Percentiles rank a stretch among this genome's conserved stretches.
phyloP scores from a whole-genome alignment of 169 alveolate genomes.

The Plasmodium sp. region DNA sequence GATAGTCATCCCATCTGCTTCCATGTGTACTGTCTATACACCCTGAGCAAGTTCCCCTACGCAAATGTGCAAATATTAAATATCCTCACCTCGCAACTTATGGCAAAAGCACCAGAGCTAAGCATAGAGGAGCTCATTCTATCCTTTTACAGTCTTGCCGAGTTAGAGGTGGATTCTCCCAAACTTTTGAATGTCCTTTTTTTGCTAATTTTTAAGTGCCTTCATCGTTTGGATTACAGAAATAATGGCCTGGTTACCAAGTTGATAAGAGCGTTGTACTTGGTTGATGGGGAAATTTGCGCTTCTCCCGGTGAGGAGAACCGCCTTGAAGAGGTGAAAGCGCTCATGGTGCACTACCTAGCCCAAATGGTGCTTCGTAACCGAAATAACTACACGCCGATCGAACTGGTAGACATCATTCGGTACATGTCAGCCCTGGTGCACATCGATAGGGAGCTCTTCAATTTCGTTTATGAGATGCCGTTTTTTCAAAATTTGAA shows the following conservation, averaged over 20 bases:
- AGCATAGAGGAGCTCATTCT: constrained; percentile 55
- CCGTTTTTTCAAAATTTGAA: constrained; percentile 55
- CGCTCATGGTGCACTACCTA: constrained; percentile 6
- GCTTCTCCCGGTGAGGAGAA: neutral
- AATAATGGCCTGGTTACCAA: constrained; percentile 9
- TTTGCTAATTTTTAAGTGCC: constrained; percentile 11
- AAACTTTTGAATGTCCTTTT: constrained; percentile 10
- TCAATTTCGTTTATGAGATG: constrained; percentile 38
- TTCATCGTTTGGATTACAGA: constrained; percentile 27
- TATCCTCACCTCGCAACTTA: neutral
- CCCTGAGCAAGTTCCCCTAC: constrained; percentile 59
- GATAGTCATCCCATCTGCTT: neutral
- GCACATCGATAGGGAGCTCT: constrained; percentile 31
- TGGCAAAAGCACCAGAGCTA: constrained; percentile 2
- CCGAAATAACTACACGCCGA: constrained; percentile 34
- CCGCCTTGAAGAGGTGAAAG: neutral
- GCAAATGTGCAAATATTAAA: constrained; percentile 25
- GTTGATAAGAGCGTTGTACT: constrained; percentile 15
- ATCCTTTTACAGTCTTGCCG: constrained; percentile 47
- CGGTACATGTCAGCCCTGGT: constrained; percentile 35
- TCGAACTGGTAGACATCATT: constrained; percentile 58
- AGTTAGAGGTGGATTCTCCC: constrained; percentile 14
- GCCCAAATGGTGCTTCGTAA: constrained; percentile 40
- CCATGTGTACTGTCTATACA: constrained; percentile 29
- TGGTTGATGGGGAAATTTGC: neutral